Evolutionary conservation across 108 stramenopile genomes (phyloP).

Genomic region (Cylindrotheca closterium): DNA sequence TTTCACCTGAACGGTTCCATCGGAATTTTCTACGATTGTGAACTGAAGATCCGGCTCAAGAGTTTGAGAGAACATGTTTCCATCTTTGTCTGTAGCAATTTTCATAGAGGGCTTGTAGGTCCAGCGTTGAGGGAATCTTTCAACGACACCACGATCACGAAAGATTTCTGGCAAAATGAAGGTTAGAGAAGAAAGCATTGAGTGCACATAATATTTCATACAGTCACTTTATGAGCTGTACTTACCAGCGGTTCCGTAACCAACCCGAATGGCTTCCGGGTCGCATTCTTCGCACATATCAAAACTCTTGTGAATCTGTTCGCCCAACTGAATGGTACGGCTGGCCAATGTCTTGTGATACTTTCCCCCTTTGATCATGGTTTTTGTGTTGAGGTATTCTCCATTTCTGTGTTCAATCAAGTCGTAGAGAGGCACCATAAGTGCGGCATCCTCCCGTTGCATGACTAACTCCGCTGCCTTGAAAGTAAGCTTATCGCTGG

Average conservation of each 20-base stretch:
- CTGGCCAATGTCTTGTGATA: slow-evolving; percentile 21
- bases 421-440: slow-evolving; percentile 66
- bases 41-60: neutral
- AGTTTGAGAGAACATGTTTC: neutral
- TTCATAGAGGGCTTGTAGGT: slow-evolving; percentile 4
- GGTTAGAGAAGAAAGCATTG: too few species aligned
- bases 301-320: slow-evolving; percentile 65
- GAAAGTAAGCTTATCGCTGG: slow-evolving; percentile 8
- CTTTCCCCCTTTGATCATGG: slow-evolving; percentile 8
- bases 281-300: slow-evolving; percentile 61
- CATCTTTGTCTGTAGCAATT: slow-evolving; percentile 9
- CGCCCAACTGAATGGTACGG: slow-evolving; percentile 49
- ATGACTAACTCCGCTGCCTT: slow-evolving; percentile 36
- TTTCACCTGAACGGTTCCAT: slow-evolving; percentile 32
- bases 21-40: neutral
- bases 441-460: slow-evolving; percentile 58
- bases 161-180: slow-evolving; percentile 29
- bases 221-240: too few species aligned
- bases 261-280: neutral
- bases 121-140: slow-evolving; percentile 39
- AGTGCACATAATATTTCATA: neutral
- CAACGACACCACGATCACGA: slow-evolving; percentile 48
- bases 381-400: slow-evolving; percentile 32
- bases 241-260: slow-evolving; percentile 21
- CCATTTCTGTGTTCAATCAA: slow-evolving; percentile 45